These are phyloP conservation scores for Botrytis sinoallii DNA, from an alignment of 2,329 filamentous ascomycete genomes.

Conservation along the genomic window DNA sequence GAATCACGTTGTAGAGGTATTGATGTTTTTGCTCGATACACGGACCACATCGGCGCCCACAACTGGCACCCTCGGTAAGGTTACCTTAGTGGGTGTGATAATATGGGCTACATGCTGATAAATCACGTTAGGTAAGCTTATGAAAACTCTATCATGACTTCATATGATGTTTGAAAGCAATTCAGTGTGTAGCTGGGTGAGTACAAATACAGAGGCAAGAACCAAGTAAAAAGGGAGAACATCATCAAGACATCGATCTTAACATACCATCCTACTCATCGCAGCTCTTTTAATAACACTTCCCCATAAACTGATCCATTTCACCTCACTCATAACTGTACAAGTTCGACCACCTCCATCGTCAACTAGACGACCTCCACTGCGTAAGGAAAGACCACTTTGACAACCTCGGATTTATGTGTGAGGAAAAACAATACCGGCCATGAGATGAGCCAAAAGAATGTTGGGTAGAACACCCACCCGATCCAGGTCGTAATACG, in stretches of 20 bases:
- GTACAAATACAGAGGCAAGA: not conserved
- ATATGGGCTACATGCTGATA: no score
- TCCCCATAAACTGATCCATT: slow-evolving; percentile 63
- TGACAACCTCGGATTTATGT: slow-evolving; percentile 51
- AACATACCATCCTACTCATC: slow-evolving; percentile 45
- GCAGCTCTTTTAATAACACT: slow-evolving; percentile 58
- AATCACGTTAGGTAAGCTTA: no score
- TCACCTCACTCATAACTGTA: slow-evolving; percentile 42
- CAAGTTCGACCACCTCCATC: slow-evolving; percentile 23
- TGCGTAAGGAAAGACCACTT: slow-evolving; percentile 47
- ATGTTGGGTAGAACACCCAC: slow-evolving; percentile 62
- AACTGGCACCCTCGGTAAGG: no score
- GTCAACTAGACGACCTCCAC: slow-evolving; percentile 21
- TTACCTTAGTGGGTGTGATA: no score
- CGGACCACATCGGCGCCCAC: no score
- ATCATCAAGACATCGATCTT: slow-evolving; percentile 54
- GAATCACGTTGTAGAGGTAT: no score
- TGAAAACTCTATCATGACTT: not conserved
- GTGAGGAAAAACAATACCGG: slow-evolving; percentile 66
- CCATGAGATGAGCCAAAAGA: slow-evolving; percentile 69
- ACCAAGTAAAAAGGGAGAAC: slow-evolving; percentile 14
- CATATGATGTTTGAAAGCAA: not conserved
- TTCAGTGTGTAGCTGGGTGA: not conserved
- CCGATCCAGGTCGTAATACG: slow-evolving; percentile 61
- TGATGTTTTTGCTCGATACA: no score